Percentiles rank a stretch among this genome's conserved stretches.
phyloP scores from a whole-genome alignment of 345 rosid genomes.

The Cochlearia excelsa region DNA sequence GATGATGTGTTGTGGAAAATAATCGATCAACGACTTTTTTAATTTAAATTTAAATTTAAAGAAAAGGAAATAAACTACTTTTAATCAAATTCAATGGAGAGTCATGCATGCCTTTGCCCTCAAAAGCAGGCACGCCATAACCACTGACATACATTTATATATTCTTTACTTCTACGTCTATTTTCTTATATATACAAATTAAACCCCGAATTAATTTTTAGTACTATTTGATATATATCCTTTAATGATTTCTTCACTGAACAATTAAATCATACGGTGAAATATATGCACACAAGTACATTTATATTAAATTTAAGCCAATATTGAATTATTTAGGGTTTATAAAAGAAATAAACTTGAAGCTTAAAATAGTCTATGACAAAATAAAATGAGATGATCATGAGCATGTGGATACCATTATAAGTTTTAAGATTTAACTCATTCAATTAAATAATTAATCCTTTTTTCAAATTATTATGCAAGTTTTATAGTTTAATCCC shows the following conservation, averaged over 20 bases:
- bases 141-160: slow-evolving; percentile 27
- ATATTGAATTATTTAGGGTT: no score
- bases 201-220: slow-evolving; percentile 5
- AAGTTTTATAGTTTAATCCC: slow-evolving; percentile 18
- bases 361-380: no score
- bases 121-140: slow-evolving; percentile 37
- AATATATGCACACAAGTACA: slow-evolving; percentile 11
- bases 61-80: slow-evolving; percentile 24
- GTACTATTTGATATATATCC: slow-evolving; percentile 2
- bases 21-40: slow-evolving; percentile 23
- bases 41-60: slow-evolving; percentile 12
- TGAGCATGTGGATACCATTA: slow-evolving; percentile 23
- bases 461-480: not conserved
- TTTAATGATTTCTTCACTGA: slow-evolving; percentile 24
- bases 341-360: no score
- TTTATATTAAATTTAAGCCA: no score
- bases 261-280: slow-evolving; percentile 20
- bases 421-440: not conserved
- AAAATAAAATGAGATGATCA: slow-evolving; percentile 1
- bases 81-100: slow-evolving; percentile 28
- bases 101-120: slow-evolving; percentile 32
- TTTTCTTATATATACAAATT: not conserved
- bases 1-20: slow-evolving; percentile 23
- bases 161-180: slow-evolving; percentile 15
- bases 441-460: not conserved